Conservation (phyloP, 2,329 filamentous ascomycete species). For the Epichloe hybrida region DNA sequence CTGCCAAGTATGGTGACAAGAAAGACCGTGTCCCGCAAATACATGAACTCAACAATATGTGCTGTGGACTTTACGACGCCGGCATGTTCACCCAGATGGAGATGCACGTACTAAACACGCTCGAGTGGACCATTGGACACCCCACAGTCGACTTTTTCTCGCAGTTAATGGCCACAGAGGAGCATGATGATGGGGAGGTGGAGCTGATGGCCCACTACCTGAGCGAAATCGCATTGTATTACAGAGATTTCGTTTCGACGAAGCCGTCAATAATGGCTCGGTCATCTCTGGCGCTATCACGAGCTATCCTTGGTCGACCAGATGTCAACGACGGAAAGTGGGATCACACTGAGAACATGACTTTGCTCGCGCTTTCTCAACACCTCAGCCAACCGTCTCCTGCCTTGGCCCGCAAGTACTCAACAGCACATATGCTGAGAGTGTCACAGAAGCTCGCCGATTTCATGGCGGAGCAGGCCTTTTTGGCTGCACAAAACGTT, state of each 20-base stretch:
- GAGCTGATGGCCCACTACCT: conserved; percentile 94
- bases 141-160: conserved; percentile 92
- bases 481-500: conserved; percentile 34
- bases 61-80: conserved; percentile 93
- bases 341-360: conserved; percentile 58
- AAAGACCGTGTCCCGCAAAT: conserved; percentile 98
- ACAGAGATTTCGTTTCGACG: conserved; percentile 91
- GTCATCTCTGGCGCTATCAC: conserved; percentile 70
- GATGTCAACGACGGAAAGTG: conserved; percentile 67
- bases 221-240: conserved; percentile 87
- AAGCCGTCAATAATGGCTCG: conserved; percentile 84
- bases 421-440: conserved; percentile 36
- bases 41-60: conserved; percentile 96
- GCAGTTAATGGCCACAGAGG: conserved; percentile 73
- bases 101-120: conserved; percentile 95
- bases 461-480: conserved; percentile 46
- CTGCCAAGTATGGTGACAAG: conserved; percentile 96
- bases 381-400: conserved; percentile 45
- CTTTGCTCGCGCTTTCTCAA: conserved; percentile 45
- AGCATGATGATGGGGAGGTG: conserved; percentile 65
- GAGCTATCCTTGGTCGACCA: conserved; percentile 70
- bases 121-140: conserved; percentile 93
- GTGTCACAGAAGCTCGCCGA: conserved; percentile 43
- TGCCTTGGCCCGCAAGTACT: conserved; percentile 47
- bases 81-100: conserved; percentile 99